Conservation (phyloP, 108 stramenopile species). For the Nitzschia palea region DNA sequence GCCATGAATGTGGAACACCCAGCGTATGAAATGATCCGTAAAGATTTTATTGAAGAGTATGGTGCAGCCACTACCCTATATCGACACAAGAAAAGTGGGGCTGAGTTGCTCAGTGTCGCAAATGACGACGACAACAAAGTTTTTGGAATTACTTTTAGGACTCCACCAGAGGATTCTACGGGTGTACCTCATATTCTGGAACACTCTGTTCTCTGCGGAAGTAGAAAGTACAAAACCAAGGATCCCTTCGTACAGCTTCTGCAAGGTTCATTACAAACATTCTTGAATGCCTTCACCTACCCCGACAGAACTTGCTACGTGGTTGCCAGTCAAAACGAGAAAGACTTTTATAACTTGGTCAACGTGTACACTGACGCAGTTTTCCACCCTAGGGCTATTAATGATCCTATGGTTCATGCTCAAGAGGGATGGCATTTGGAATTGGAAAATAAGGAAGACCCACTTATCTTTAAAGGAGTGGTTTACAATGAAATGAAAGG, state of each 20-base stretch:
- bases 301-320: slow-evolving; percentile 99
- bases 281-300: slow-evolving; percentile 99
- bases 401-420: slow-evolving; percentile 90
- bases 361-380: slow-evolving; percentile 98
- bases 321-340: slow-evolving; percentile 94
- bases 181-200: slow-evolving; percentile 99
- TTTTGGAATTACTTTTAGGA: slow-evolving; percentile 98
- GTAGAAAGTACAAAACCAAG: slow-evolving; percentile 93
- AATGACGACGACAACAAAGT: slow-evolving; percentile 98
- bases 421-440: slow-evolving; percentile 99
- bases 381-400: slow-evolving; percentile 88
- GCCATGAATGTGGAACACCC: slow-evolving; percentile 59
- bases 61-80: slow-evolving; percentile 86
- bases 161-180: slow-evolving; percentile 93
- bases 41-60: slow-evolving; percentile 80
- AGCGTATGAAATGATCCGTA: slow-evolving; percentile 68
- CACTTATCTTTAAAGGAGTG: slow-evolving; percentile 96
- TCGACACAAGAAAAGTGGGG: slow-evolving; percentile 91
- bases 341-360: slow-evolving; percentile 99
- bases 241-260: slow-evolving; percentile 98
- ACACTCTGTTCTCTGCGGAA: slow-evolving; percentile 97
- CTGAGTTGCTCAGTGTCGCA: slow-evolving; percentile 87
- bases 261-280: slow-evolving; percentile 94
- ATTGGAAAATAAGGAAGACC: slow-evolving; percentile 81
- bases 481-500: slow-evolving; percentile 99